Percentiles rank a stretch among this genome's conserved stretches.
Conservation (phyloP, 2,329 filamentous ascomycete species). For the Microsporum audouinii region DNA sequence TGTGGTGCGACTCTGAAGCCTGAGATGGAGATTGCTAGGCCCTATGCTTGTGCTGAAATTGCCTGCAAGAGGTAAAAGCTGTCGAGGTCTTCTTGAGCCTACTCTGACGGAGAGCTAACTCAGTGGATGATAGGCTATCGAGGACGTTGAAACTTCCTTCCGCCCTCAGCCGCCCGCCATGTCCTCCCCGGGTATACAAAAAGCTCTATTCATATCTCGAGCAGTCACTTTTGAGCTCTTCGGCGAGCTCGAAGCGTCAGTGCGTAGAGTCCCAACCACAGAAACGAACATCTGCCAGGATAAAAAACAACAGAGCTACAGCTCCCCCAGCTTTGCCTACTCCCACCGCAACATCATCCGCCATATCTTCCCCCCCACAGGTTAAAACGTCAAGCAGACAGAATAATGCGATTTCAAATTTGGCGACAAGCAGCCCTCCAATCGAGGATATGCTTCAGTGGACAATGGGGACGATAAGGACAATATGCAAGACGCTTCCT, state of each 20-base stretch:
- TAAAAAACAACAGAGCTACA: constrained; percentile 18
- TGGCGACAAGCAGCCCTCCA: neutral
- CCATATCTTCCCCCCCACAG: neutral
- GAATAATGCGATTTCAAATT: neutral
- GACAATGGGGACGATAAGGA: constrained; percentile 57
- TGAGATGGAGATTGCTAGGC: constrained; percentile 77
- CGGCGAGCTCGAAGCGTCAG: constrained; percentile 26
- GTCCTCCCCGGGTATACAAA: constrained; percentile 69
- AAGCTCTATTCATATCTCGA: constrained; percentile 74
- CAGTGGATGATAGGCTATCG: constrained; percentile 51
- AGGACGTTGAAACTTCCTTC: constrained; percentile 63
- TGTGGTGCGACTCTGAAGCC: constrained; percentile 66
- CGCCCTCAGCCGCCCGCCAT: constrained; percentile 63
- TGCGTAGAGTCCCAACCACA: constrained; percentile 13
- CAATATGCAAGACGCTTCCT: constrained; percentile 45
- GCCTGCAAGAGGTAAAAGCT: constrained; percentile 64
- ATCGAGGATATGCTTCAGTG: constrained; percentile 45
- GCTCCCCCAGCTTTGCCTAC: constrained; percentile 15
- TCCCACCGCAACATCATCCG: constrained; percentile 6
- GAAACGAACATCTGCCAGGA: constrained; percentile 12
- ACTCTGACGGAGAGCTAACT: neutral
- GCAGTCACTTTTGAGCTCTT: constrained; percentile 45
- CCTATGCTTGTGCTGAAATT: constrained; percentile 75
- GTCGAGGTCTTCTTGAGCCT: neutral
- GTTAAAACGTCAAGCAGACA: neutral